These are phyloP conservation scores for Lathyrus tuberosus DNA, from an alignment of 306 rosid genomes.

Conservation along the genomic window DNA sequence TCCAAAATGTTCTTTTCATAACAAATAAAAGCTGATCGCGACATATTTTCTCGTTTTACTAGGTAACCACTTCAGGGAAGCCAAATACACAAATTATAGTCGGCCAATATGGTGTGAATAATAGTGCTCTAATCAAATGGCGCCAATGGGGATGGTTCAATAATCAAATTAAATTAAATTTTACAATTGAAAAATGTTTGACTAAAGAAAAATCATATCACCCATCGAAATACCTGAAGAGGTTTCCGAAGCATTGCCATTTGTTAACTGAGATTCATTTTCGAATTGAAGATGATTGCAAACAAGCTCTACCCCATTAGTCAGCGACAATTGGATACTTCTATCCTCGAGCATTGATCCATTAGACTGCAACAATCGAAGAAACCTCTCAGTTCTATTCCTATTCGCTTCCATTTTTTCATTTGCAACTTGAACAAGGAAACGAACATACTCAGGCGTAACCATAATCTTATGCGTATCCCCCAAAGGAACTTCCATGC, in stretches of 20 bases:
- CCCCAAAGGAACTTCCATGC: slow-evolving; percentile 85
- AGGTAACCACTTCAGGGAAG: too few relatives aligned
- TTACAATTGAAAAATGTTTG: slow-evolving; percentile 1
- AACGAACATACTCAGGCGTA: slow-evolving; percentile 66
- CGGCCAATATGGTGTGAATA: not conserved
- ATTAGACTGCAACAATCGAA: slow-evolving; percentile 47
- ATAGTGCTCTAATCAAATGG: not conserved
- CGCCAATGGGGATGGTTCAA: not conserved
- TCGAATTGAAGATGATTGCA: slow-evolving; percentile 36
- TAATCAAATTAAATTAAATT: not conserved
- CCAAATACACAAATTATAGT: not conserved
- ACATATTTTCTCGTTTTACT: too few relatives aligned
- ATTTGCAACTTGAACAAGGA: slow-evolving; percentile 72
- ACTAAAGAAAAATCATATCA: not conserved
- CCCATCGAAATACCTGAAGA: slow-evolving; percentile 50
- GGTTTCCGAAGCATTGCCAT: slow-evolving; percentile 33
- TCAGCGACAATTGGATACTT: not conserved
- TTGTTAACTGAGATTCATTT: slow-evolving; percentile 38
- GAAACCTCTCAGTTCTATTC: slow-evolving; percentile 75
- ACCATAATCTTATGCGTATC: slow-evolving; percentile 61
- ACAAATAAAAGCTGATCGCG: too few relatives aligned
- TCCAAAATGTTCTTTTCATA: too few relatives aligned
- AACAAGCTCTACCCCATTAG: slow-evolving; percentile 23
- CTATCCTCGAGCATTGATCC: slow-evolving; percentile 21
- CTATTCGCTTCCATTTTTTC: slow-evolving; percentile 82